These are phyloP conservation scores for Curvularia lunata DNA, from an alignment of 2,329 filamentous ascomycete species.

Conservation along the genomic window DNA sequence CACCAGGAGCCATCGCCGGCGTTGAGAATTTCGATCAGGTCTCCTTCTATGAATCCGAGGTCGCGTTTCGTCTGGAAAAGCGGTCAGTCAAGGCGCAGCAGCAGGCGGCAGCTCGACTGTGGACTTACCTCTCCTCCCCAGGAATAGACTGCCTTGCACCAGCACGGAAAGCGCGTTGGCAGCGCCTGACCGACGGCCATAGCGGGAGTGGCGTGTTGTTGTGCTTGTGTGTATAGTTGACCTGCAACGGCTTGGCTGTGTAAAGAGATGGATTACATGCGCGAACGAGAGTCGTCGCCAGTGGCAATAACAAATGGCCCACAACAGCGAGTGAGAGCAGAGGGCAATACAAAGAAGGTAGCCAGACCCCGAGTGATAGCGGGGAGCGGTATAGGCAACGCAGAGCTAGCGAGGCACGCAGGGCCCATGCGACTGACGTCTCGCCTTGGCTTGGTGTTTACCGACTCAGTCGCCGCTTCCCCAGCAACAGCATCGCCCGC, in stretches of 20 bases:
- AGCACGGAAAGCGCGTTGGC: slow-evolving; percentile 84
- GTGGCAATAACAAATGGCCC: slow-evolving; percentile 14
- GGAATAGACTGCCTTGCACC: slow-evolving; percentile 89
- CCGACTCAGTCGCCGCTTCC: slow-evolving; percentile 26
- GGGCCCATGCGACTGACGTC: slow-evolving; percentile 26
- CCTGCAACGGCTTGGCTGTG: slow-evolving; percentile 28
- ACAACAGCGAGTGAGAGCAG: not conserved
- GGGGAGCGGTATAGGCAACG: slow-evolving; percentile 22
- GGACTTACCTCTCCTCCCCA: slow-evolving; percentile 78
- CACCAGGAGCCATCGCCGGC: slow-evolving; percentile 98
- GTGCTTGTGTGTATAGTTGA: slow-evolving; percentile 14
- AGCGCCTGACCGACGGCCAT: slow-evolving; percentile 62
- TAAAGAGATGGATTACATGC: slow-evolving; percentile 23
- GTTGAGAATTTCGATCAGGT: slow-evolving; percentile 97
- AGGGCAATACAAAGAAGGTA: slow-evolving; percentile 13
- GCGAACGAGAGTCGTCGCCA: slow-evolving; percentile 11
- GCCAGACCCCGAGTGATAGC: slow-evolving; percentile 24
- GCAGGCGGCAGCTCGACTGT: slow-evolving; percentile 8
- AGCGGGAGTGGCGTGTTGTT: slow-evolving; percentile 4
- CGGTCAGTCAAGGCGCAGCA: slow-evolving; percentile 29
- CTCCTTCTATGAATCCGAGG: slow-evolving; percentile 94
- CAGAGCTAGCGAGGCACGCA: slow-evolving; percentile 17
- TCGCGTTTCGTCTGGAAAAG: slow-evolving; percentile 77
- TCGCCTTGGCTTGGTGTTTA: slow-evolving; percentile 25
- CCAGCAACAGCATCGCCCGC: slow-evolving; percentile 30